phyloP scores from a whole-genome alignment of 1,284 basidiomycete genomes.

The Pascua guehoae region DNA sequence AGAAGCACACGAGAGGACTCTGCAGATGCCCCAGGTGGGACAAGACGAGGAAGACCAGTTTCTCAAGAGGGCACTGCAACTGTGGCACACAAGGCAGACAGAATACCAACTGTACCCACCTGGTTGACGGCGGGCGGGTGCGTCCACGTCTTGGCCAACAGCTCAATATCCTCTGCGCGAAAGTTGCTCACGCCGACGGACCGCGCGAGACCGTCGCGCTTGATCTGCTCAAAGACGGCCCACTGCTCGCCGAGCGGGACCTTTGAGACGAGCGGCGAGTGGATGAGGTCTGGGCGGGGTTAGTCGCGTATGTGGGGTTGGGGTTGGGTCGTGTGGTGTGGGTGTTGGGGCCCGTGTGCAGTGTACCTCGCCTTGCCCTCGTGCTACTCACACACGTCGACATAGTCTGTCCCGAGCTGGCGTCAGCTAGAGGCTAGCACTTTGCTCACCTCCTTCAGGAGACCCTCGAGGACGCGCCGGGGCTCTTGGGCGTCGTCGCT shows the following conservation, averaged over 20 bases:
- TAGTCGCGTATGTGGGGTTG: not conserved
- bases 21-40: not conserved
- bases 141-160: constrained; percentile 37
- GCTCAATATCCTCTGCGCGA: constrained; percentile 60
- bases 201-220: constrained; percentile 64
- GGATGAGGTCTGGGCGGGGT: constrained; percentile 60
- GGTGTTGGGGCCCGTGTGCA: too few relatives aligned
- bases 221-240: constrained; percentile 67
- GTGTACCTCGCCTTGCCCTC: too few relatives aligned
- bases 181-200: constrained; percentile 86
- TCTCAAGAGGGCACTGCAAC: too few relatives aligned
- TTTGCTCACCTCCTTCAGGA: constrained; percentile 36
- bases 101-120: constrained; percentile 44
- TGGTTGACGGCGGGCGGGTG: constrained; percentile 73
- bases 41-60: not conserved
- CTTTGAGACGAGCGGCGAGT: constrained; percentile 54
- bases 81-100: not conserved
- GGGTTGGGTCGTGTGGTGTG: not conserved
- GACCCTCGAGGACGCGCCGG: constrained; percentile 34
- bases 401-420: constrained; percentile 59
- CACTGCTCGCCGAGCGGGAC: constrained; percentile 52
- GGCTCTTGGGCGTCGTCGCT: constrained; percentile 25
- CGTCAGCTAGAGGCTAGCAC: too few relatives aligned
- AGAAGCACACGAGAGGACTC: not conserved
- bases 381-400: constrained; percentile 52